These are phyloP conservation scores for Solanum virginianum DNA, from an alignment of 257 asterid genomes.

Conservation along the genomic window DNA sequence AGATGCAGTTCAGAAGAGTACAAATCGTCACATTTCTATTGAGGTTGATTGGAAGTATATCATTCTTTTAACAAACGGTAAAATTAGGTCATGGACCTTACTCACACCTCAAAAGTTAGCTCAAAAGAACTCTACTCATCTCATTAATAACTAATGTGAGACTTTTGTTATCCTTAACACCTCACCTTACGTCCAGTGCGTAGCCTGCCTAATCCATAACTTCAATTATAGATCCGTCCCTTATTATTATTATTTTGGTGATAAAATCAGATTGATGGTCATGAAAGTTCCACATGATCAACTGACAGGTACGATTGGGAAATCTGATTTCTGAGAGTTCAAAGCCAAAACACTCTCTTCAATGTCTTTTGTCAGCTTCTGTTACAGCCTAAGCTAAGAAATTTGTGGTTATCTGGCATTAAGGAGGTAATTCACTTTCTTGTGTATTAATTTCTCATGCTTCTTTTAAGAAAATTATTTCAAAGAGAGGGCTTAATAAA, in stretches of 20 bases:
- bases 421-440: too few relatives aligned
- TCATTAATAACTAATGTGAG: too few relatives aligned
- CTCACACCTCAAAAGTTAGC: rapidly evolving
- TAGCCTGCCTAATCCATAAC: not conserved
- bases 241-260: too few relatives aligned
- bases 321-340: not conserved
- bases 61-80: not conserved
- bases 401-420: too few relatives aligned
- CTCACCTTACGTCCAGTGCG: too few relatives aligned
- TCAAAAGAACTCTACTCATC: too few relatives aligned
- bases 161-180: too few relatives aligned
- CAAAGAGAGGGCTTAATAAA: too few relatives aligned
- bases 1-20: not conserved
- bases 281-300: not conserved
- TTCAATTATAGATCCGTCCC: not conserved
- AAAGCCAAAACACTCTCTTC: not conserved
- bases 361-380: not conserved
- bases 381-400: not conserved
- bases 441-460: too few relatives aligned
- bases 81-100: too few relatives aligned
- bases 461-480: too few relatives aligned
- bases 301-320: not conserved
- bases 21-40: not conserved
- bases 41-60: not conserved
- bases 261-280: not conserved